Base-by-base conservation (phyloP, 176 grass and related monocot genomes). In the Tillandsia fasciculata region DNA sequence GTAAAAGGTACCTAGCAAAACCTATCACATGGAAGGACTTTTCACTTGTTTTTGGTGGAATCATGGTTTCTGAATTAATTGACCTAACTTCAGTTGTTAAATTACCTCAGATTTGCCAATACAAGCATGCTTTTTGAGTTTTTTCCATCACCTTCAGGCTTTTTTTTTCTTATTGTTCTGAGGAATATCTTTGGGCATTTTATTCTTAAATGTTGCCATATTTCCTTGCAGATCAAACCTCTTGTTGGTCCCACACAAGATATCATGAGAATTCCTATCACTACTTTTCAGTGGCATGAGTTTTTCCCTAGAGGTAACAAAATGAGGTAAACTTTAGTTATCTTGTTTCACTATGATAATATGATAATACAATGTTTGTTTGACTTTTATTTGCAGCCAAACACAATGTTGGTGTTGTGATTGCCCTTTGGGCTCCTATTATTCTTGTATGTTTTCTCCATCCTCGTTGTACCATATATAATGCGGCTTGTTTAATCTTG, bases 261-360 rank as follows among this genome's bases (percentile, higher is more conserved):
- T 85, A 92, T 96, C 76, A 96, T 96, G 92, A 96, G 81, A 66
- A 68, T 54, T 23, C 70, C 92, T 67, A 84, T 96, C 53, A 85
- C 2, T 72, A 89, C 74, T 51, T 96, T 76, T 64, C 81, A 53
- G 49, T 96, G 92, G 92, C 92, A 96, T 69, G 92, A 96, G 27
- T 96, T 96, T 80, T 96, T 96, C 75, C 92, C 92, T 53, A 85
- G 75, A 84, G 92, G 92, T 96, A 96, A 78, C 48, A 79, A 64
- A 66, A 27, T 66, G 51, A 58, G 70, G 26, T 49, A 24, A 68
- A 50, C 74, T 42, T 51, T 20, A 18, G 49, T 56, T 77, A 48
- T 77, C 15, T 13, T 81, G 24, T 11, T 50, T 48, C 48, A 79
- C 86, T 33, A 7, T 2, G 9, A 24, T 49, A 75, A 64, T 49